Evolutionary conservation across 2,329 filamentous ascomycete genomes (phyloP), one percentile per base, ranked within the genome.

Genomic region (Epicoccum sorghinum): DNA sequence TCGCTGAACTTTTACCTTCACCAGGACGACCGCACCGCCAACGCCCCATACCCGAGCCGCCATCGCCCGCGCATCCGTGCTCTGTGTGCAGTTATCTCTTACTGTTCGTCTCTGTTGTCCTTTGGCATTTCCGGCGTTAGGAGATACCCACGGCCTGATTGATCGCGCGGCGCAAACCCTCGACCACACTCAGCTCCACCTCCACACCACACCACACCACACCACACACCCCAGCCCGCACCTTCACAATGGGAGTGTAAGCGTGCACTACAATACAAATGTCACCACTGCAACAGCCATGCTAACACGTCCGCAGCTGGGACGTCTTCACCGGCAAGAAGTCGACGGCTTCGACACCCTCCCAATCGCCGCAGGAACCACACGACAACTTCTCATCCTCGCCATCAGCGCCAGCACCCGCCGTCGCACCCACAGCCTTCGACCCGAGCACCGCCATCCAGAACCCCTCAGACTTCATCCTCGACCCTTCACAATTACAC

Each of bases 401-500:
- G 45, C 47, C 53, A 35, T 50, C 52, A 13, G 32, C 32, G 13
- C 29, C 29, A 13, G 27, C 27, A 29, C 27, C 27, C 13, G 32
- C 32, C 32, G 10, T 12, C 4, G 32, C 53, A 38, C 77, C 84
- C 53, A 76, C 81, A 49, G 75, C 82, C 62, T 93, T 91, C 77
- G 87, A 93, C 75, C 86, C 90, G 37, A 82, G 85, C 64, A 83
- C 87, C 67, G 86, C 77, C 56, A 74, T 86, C 48, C 87, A 89
- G 76, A 92, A 93, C 77, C 89, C 95, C 68, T 89, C 91, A 69
- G 89, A 90, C 52, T 97, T 99, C 78, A 86, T 98, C 55, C 86
- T 92, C 75, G 95, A 99, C 77, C 91, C 93, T 8, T 87, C 92
- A 60, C 84, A 89, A 75, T 83, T 99, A 68, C 95, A 99, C 76